Base-by-base conservation (phyloP, 495 filamentous ascomycete species). In the Tuber magnatum region DNA sequence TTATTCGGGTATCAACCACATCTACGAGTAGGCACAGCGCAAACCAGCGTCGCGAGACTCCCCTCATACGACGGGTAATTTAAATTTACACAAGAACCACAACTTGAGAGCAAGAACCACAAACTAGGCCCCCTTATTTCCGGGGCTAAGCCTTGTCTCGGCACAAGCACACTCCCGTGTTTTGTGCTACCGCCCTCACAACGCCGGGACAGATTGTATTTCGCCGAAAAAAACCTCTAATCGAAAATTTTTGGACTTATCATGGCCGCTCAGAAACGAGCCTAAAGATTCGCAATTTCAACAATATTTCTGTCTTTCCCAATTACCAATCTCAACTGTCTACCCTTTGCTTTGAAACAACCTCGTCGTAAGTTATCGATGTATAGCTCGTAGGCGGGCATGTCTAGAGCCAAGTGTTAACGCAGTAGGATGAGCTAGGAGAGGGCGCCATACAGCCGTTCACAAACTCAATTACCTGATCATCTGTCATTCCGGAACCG, bases 401-500 rank as follows among this genome's bases (percentile, higher is more conserved):
- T 82, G 79, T 82, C 81, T 82, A 69, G 71, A 44, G 22, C 38
- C 35, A 44, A 68, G 24, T 46, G 43, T 28, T 18, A 80, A 74
- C 48, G 68, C 16, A 43, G 61, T 1, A 48, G 40, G 46, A 22
- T 12, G 38, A 5, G 28, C 71, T 40, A 75, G 38, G 71, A 28
- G 71, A 28, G 74, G 46, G 43, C 78, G 43, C 85, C 89, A 72
- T 82, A 91, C 90, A 92, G 79, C 89, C 88, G 80, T 92, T 86
- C 42, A 92, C 89, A 81, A 92, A 92, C 42, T 87, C 83, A 68
- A 87, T 85, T 51, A 92, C 88, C 79, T 91, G 87, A 72, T 89
- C 87, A 77, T 91, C 88, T 4, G 88, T 92, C 94, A 97, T 97
- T 44, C 92, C 94, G 24, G 83, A 86, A 39, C 91, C 91, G 81